Base-by-base conservation (phyloP, 352 stramenopile species). In the Globisporangium sylvaticum region DNA sequence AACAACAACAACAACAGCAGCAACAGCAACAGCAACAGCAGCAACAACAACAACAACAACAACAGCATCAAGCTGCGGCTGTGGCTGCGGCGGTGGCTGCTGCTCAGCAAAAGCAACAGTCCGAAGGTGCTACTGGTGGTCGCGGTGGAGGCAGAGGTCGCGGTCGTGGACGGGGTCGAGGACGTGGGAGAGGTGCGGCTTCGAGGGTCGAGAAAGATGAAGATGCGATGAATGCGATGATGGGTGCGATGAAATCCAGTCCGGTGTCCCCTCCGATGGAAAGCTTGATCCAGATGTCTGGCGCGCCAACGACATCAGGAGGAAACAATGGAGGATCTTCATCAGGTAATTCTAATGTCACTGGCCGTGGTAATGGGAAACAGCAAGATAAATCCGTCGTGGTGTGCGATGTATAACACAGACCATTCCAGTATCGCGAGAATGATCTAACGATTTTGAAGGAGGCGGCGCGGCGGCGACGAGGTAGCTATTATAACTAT, bases 41-140 rank as follows among this genome's bases (percentile, higher is more conserved):
- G 37, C 77, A 85, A 32, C 76, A 80, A 12, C 81, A 86, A n/a
- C 77, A 85, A 5, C 25, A 72, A 18, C 58, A 70, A 42, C 65
- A 70, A 24, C 65, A 70, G 20, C 60, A 71, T 32, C 66, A 72
- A 62, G 62, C 62, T 56, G 62, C 62, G n/a, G 62, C 62, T 44
- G 50, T 67, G 3, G 62, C 62, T 32, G 62, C 62, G 10, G 62
- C 53, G 6, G 62, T 56, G 20, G 42, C 14, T 58, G 50, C 42
- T 50, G 62, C 62, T 15, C 64, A 68, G 22, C 63, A 63, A 32
- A 63, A 69, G 56, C 61, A 66, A 56, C 27, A 59, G 6, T 69
- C 66, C 9, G 48, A 71, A 24, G 57, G 29, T 14, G 31, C 31
- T 22, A 50, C 44, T 65, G 59, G 27, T 31, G 59, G 44, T 34